Evolutionary conservation across 768 basidiomycete genomes (phyloP), one percentile per base, ranked within the genome.

Genomic region (Boletus sp.): DNA sequence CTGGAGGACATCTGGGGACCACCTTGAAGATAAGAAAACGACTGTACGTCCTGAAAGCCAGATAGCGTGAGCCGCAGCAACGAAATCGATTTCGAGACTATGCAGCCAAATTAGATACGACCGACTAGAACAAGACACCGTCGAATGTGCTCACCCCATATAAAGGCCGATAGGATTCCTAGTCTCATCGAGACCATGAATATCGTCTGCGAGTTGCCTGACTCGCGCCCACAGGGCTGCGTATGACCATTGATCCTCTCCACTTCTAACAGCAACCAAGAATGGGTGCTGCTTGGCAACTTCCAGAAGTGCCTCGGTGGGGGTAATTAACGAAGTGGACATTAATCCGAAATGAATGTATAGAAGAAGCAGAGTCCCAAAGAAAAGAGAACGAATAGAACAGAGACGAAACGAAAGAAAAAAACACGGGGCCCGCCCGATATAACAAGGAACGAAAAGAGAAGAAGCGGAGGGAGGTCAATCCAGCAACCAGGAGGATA

Each of bases 281-380:
- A 66, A 68, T 4, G 67, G 67, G 40, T 65, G 64, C n/a, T 67
- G 57, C 43, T 62, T 68, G 38, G 67, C 67, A 33, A 66, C 67
- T 62, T 68, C 60, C 48, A 68, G 67, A 53, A 68, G 67, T 29
- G 60, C 67, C 46, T 68, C 67, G 27, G 67, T 66, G 35, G 67
- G 64, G 39, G 67, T 69, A 45, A 68, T 48, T 34, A 58, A 51
- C 21, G 57, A 55, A 41, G 17, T 51, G 6, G 54, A 46, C 64
- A 59, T 64, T 14, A 10, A 11, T 11, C 15, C 15, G n/a, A 37
- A 59, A 59, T 4, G 42, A 54, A 35, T 9, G 32, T 21, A 17
- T 13, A 42, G 10, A 30, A n/a, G 10, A 46, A 38, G 8, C 42
- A 40, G 35, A 48, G 32, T 13, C 5, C 14, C 27, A 14, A 9